Conservation (phyloP, 768 basidiomycete genomes). For the Royoungia palumana region DNA sequence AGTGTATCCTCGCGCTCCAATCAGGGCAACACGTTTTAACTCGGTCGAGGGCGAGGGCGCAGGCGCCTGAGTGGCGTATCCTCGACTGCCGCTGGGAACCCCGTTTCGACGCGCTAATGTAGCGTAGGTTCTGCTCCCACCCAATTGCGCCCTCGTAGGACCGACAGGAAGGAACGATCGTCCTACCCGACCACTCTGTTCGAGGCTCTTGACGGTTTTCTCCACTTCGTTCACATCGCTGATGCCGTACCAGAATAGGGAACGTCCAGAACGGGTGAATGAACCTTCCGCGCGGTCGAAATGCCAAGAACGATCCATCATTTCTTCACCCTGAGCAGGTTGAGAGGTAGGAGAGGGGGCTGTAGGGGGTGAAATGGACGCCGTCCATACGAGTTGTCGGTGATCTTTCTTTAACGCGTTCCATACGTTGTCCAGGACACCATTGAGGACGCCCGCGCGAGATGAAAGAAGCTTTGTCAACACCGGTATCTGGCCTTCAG, state of each 20-base stretch:
- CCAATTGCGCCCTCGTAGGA: slow-evolving; percentile 17
- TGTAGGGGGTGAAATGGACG: slow-evolving; percentile 48
- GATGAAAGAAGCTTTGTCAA: slow-evolving; percentile 91
- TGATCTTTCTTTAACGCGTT: slow-evolving; percentile 95
- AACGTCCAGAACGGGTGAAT: slow-evolving; percentile 92
- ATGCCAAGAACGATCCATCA: slow-evolving; percentile 87
- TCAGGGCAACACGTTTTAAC: slow-evolving; percentile 87
- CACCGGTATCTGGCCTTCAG: slow-evolving; percentile 82
- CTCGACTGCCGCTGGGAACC: slow-evolving; percentile 52
- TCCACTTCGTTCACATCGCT: slow-evolving; percentile 91
- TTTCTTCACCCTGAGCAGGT: slow-evolving; percentile 67
- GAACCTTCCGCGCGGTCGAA: slow-evolving; percentile 98
- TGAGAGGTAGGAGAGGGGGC: slow-evolving; percentile 8
- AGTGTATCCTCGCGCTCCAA: slow-evolving; percentile 95
- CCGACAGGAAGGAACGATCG: slow-evolving; percentile 75
- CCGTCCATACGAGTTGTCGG: slow-evolving; percentile 95
- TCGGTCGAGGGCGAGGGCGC: slow-evolving; percentile 48
- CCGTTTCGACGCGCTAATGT: slow-evolving; percentile 26
- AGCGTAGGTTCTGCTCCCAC: slow-evolving; percentile 19
- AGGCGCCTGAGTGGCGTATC: slow-evolving; percentile 71
- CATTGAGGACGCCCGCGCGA: slow-evolving; percentile 87
- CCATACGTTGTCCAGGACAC: slow-evolving; percentile 96
- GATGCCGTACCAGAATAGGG: slow-evolving; percentile 97
- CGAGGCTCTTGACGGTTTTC: slow-evolving; percentile 69
- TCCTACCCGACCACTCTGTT: slow-evolving; percentile 78